Percentiles rank a stretch among this genome's conserved stretches.
These are phyloP conservation scores for Colletotrichum brevisporum DNA, from an alignment of 2,329 filamentous ascomycete genomes.

Conservation along the genomic window DNA sequence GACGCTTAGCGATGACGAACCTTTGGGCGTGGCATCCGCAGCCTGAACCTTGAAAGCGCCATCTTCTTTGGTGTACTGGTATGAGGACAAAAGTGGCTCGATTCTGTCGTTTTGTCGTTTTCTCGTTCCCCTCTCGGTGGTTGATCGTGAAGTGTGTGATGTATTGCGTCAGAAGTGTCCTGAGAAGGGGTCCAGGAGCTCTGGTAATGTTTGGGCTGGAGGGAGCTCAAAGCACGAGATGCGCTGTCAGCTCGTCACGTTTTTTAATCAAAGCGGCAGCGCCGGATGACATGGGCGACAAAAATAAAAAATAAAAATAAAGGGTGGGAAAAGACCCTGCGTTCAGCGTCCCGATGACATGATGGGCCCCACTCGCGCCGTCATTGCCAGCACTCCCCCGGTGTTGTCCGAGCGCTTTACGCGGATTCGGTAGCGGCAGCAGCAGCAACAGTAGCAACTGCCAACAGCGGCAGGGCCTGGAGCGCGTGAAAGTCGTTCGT, in stretches of 20 bases:
- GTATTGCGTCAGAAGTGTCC: slow-evolving; percentile 26
- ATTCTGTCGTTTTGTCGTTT: background rate
- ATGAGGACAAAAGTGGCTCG: background rate
- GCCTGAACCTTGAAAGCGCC: slow-evolving; percentile 37
- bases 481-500: too few relatives aligned
- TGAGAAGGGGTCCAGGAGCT: slow-evolving; percentile 35
- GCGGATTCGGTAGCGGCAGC: slow-evolving; percentile 1
- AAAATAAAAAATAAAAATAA: slow-evolving; percentile 1
- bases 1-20: slow-evolving; percentile 19
- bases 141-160: background rate
- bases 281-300: slow-evolving; percentile 28
- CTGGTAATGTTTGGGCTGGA: slow-evolving; percentile 10
- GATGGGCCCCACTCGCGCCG: slow-evolving; percentile 28
- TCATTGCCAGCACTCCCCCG: slow-evolving; percentile 27
- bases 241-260: slow-evolving; percentile 12
- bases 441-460: too few relatives aligned
- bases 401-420: slow-evolving; percentile 18
- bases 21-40: slow-evolving; percentile 50
- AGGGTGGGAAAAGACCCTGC: slow-evolving; percentile 37
- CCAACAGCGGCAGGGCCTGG: too few relatives aligned
- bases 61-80: slow-evolving; percentile 1
- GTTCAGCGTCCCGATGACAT: slow-evolving; percentile 36
- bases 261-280: slow-evolving; percentile 32
- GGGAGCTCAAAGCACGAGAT: slow-evolving; percentile 4
- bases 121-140: background rate